A percentile compares a stretch with the other conserved stretches of the same genome.
These are phyloP conservation scores for Yamadazyma takamatsuzukensis DNA, from an alignment of 805 yeast species.

Conservation along the genomic window DNA sequence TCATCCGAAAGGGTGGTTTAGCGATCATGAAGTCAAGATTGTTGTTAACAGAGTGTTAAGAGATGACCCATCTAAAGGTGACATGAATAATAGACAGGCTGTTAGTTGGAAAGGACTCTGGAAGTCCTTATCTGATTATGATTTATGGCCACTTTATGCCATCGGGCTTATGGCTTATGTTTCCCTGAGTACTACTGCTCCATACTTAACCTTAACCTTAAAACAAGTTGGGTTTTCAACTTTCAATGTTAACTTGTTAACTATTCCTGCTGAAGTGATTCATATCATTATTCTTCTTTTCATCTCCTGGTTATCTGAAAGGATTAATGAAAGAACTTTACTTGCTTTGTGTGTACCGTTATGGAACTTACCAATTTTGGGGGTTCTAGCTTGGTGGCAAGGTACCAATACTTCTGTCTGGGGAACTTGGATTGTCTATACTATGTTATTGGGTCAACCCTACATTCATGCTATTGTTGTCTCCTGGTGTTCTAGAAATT, in stretches of 20 bases:
- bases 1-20: slow-evolving; percentile 41
- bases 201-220: slow-evolving; percentile 49
- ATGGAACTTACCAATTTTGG: slow-evolving; percentile 30
- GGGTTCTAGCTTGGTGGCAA: slow-evolving; percentile 36
- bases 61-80: slow-evolving; percentile 29
- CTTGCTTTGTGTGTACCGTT: slow-evolving; percentile 21
- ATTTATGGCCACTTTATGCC: slow-evolving; percentile 24
- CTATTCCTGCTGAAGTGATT: slow-evolving; percentile 22
- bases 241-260: slow-evolving; percentile 18
- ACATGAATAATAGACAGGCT: slow-evolving; percentile 26
- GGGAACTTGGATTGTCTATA: slow-evolving; percentile 40
- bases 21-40: slow-evolving; percentile 23
- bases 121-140: slow-evolving; percentile 18
- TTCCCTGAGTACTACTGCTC: slow-evolving; percentile 12
- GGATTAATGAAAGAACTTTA: slow-evolving; percentile 24
- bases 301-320: slow-evolving; percentile 36
- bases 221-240: slow-evolving; percentile 26
- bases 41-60: slow-evolving; percentile 23
- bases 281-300: slow-evolving; percentile 31
- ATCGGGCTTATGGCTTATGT: slow-evolving; percentile 33
- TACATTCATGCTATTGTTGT: slow-evolving; percentile 30
- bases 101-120: slow-evolving; percentile 16
- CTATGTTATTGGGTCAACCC: slow-evolving; percentile 27
- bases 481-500: slow-evolving; percentile 25
- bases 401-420: slow-evolving; percentile 36